phyloP scores from a whole-genome alignment of 2,329 filamentous ascomycete genomes.

The Xylaria sp. region DNA sequence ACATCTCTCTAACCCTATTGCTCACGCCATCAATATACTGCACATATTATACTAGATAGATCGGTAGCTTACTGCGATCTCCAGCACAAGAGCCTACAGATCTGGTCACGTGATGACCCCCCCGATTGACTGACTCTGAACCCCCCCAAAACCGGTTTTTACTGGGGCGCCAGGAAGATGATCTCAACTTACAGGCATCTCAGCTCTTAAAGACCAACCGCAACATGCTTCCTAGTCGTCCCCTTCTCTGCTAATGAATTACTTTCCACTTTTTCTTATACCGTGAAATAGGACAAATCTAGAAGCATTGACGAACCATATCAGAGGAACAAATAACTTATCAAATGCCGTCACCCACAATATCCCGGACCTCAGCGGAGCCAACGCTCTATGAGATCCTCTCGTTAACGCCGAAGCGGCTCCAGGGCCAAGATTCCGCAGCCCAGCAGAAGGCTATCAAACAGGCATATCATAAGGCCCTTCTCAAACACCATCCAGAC shows the following conservation, averaged over 20 bases:
- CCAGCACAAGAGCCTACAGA: background rate
- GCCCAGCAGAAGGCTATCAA: constrained; percentile 62
- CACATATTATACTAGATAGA: background rate
- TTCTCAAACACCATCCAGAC: constrained; percentile 74
- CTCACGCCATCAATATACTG: background rate
- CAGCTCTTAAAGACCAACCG: constrained; percentile 17
- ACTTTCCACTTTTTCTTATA: constrained; percentile 17
- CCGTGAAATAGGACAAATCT: background rate
- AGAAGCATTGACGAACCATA: constrained; percentile 4
- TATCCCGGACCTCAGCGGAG: constrained; percentile 47
- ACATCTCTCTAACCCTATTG: background rate
- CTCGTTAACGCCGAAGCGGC: constrained; percentile 61
- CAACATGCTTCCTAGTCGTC: background rate
- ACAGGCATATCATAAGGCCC: constrained; percentile 71
- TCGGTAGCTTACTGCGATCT: background rate
- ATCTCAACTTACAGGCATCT: constrained; percentile 39
- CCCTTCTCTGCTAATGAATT: background rate
- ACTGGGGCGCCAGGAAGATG: constrained; percentile 10
- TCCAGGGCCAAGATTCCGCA: constrained; percentile 57
- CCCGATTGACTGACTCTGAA: constrained; percentile 33
- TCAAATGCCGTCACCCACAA: constrained; percentile 43
- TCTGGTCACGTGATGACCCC: constrained; percentile 45
- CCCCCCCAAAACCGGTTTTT: constrained; percentile 46
- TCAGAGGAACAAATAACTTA: background rate
- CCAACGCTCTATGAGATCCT: constrained; percentile 71